phyloP scores from a whole-genome alignment of 306 rosid genomes.

The Elaeagnus macrophylla region DNA sequence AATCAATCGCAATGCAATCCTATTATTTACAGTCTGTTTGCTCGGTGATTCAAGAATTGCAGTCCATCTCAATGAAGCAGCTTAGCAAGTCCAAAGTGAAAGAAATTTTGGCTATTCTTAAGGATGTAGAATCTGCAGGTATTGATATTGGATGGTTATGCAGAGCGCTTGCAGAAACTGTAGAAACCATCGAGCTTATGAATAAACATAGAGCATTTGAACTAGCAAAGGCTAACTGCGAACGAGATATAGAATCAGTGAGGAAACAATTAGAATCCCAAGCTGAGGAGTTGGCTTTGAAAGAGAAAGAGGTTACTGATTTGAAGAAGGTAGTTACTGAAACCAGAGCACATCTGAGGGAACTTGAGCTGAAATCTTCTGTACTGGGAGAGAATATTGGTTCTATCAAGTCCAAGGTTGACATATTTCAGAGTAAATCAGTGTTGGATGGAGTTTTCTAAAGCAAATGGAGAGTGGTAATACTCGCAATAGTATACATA shows the following conservation, averaged over 20 bases:
- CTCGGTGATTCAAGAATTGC: constrained; percentile 65
- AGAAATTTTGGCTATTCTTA: constrained; percentile 64
- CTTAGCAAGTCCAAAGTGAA: constrained; percentile 50
- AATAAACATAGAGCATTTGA: constrained; percentile 32
- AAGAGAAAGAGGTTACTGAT: constrained; percentile 52
- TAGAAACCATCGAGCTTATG: constrained; percentile 39
- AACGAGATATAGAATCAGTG: constrained; percentile 31
- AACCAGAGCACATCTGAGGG: constrained; percentile 44
- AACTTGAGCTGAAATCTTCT: constrained; percentile 49
- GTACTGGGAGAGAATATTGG: constrained; percentile 29
- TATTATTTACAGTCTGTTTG: constrained; percentile 76
- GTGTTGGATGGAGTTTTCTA: constrained; percentile 44
- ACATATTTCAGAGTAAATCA: constrained; percentile 35
- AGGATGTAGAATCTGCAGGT: constrained; percentile 69
- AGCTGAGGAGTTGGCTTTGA: constrained; percentile 39
- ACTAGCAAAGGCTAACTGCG: constrained; percentile 38
- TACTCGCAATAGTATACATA: background rate
- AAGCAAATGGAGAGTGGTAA: constrained; percentile 7
- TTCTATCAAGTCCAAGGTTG: constrained; percentile 47
- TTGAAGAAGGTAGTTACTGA: constrained; percentile 37
- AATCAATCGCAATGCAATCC: constrained; percentile 67
- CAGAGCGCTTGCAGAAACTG: constrained; percentile 33
- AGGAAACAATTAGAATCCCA: constrained; percentile 48
- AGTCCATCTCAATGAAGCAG: constrained; percentile 28
- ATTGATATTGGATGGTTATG: constrained; percentile 62